Evolutionary conservation across 768 basidiomycete species (phyloP).

Genomic region (Leccinellum albellum): DNA sequence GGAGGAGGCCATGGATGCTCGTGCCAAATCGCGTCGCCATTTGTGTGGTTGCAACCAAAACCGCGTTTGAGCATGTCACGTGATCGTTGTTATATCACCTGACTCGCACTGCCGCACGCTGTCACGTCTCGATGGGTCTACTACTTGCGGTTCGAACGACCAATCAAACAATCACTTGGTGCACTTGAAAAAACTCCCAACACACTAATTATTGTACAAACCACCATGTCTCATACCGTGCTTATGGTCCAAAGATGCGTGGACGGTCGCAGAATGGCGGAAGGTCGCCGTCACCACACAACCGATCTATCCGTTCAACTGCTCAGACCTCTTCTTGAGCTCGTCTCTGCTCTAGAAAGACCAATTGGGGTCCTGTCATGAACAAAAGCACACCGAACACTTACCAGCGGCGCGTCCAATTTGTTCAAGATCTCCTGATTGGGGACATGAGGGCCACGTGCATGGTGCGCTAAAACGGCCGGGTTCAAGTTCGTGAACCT

Average conservation of each 20-base stretch:
- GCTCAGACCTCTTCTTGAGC: conserved; percentile 41
- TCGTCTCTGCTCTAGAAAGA: conserved; percentile 47
- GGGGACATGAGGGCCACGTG: conserved; percentile 50
- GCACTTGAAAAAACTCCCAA: background rate
- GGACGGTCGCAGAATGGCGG: background rate
- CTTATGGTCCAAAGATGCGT: background rate
- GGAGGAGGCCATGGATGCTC: conserved; percentile 26
- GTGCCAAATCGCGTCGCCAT: conserved; percentile 11
- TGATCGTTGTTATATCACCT: conserved; percentile 19
- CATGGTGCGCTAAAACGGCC: conserved; percentile 43
- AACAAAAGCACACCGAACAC: background rate
- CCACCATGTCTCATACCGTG: too few relatives aligned
- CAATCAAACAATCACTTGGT: too few relatives aligned
- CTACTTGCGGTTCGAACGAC: too few relatives aligned
- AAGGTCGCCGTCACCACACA: background rate
- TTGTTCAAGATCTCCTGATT: conserved; percentile 40
- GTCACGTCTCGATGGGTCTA: too few relatives aligned
- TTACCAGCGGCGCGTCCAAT: conserved; percentile 43
- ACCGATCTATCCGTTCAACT: conserved; percentile 39
- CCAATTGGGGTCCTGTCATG: background rate
- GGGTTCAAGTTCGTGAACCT: conserved; percentile 36
- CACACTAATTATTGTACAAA: background rate
- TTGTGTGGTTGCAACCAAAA: conserved; percentile 20
- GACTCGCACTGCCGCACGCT: too few relatives aligned
- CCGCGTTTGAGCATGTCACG: conserved; percentile 21